Evolutionary conservation across 2,329 filamentous ascomycete species (phyloP).

Genomic region (Claviceps cyperi): DNA sequence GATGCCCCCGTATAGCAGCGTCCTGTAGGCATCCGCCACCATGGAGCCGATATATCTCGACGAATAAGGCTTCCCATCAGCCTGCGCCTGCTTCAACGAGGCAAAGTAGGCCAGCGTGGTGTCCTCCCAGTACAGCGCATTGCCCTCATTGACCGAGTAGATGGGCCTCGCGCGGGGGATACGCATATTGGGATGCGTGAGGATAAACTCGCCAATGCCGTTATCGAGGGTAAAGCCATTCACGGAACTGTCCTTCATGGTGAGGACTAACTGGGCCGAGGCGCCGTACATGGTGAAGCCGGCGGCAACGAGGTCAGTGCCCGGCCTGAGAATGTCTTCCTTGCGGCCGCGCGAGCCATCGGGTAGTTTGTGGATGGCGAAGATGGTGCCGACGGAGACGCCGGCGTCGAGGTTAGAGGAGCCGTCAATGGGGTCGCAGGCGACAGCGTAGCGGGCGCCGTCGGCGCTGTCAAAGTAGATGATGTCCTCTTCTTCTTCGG

Average conservation of each 20-base stretch:
- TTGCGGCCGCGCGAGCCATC: constrained; percentile 60
- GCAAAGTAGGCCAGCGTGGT: constrained; percentile 78
- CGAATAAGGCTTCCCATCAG: constrained; percentile 77
- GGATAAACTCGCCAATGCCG: constrained; percentile 94
- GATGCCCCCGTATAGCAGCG: constrained; percentile 85
- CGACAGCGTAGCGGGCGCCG: constrained; percentile 80
- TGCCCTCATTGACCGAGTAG: constrained; percentile 98
- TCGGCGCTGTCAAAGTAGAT: constrained; percentile 70
- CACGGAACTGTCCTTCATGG: constrained; percentile 82
- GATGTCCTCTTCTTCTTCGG: constrained; percentile 88
- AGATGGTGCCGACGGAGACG: constrained; percentile 96
- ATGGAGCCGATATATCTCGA: constrained; percentile 93
- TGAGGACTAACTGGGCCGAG: constrained; percentile 89
- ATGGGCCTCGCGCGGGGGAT: constrained; percentile 70
- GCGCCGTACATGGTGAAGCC: constrained; percentile 99
- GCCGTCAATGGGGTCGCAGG: constrained; percentile 95
- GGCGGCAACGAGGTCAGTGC: constrained; percentile 79
- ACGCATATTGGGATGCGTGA: constrained; percentile 89
- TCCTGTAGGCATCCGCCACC: constrained; percentile 97
- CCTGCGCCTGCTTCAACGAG: constrained; percentile 66
- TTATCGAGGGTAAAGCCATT: constrained; percentile 98
- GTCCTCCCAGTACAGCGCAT: constrained; percentile 92
- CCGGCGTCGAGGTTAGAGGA: constrained; percentile 95
- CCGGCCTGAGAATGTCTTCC: constrained; percentile 78
- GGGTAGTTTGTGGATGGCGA: constrained; percentile 79